phyloP scores from a whole-genome alignment of 2,329 filamentous ascomycete species.

The Aureobasidium sp. region DNA sequence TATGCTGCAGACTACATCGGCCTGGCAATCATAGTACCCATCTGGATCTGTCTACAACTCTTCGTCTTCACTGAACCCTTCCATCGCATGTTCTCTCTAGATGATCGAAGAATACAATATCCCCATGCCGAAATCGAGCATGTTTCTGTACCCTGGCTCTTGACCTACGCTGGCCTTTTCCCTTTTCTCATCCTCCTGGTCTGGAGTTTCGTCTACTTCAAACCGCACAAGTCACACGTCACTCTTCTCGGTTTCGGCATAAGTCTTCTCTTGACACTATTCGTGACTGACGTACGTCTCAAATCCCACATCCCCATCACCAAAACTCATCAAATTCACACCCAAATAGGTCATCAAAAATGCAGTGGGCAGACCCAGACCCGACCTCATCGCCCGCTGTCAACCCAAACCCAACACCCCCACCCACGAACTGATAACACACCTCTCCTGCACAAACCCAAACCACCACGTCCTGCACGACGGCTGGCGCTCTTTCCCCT shows the following conservation, averaged over 20 bases:
- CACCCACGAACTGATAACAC: slow-evolving; percentile 49
- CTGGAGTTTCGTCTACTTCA: slow-evolving; percentile 53
- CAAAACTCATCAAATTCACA: no score
- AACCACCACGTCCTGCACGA: slow-evolving; percentile 66
- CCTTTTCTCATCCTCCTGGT: slow-evolving; percentile 61
- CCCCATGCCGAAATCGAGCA: slow-evolving; percentile 79
- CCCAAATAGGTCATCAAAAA: slow-evolving; percentile 65
- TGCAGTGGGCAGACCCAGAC: slow-evolving; percentile 71
- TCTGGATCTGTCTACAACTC: slow-evolving; percentile 57
- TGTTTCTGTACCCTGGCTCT: slow-evolving; percentile 68
- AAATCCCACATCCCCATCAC: no score
- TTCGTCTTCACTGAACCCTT: slow-evolving; percentile 72
- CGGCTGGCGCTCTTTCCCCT: slow-evolving; percentile 77
- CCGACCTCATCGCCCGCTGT: slow-evolving; percentile 84
- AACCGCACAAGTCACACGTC: slow-evolving; percentile 78
- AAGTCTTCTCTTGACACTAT: slow-evolving; percentile 63
- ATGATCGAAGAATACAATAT: slow-evolving; percentile 76
- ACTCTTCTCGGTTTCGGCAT: slow-evolving; percentile 75
- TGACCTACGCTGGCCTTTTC: slow-evolving; percentile 68
- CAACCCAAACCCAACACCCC: slow-evolving; percentile 57
- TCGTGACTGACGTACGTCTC: slow-evolving; percentile 65
- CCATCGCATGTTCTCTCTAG: slow-evolving; percentile 87
- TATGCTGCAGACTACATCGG: slow-evolving; percentile 87
- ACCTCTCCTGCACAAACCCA: slow-evolving; percentile 66
- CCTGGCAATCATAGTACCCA: slow-evolving; percentile 60